Percentiles rank a stretch among this genome's conserved stretches.
Evolutionary conservation across 2,329 filamentous ascomycete species (phyloP).

Genomic region (Neophaeococcomyces aloes): DNA sequence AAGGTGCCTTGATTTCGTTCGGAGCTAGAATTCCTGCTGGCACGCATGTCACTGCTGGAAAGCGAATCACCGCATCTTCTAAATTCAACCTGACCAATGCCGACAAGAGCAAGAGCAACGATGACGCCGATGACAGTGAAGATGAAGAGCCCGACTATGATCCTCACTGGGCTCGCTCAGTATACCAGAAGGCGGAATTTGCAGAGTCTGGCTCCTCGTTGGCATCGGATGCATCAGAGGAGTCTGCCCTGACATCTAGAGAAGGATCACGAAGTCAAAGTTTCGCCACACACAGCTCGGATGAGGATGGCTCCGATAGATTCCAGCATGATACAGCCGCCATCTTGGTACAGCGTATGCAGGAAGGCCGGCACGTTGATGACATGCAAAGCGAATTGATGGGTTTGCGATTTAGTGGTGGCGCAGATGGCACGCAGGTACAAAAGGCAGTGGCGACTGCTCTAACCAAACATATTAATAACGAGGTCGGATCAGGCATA

Average conservation of each 20-base stretch:
- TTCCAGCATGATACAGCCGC: conserved; percentile 84
- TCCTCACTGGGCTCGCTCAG: conserved; percentile 41
- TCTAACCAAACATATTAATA: conserved; percentile 69
- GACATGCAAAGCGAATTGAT: conserved; percentile 92
- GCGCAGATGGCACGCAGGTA: conserved; percentile 82
- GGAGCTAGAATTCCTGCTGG: conserved; percentile 47
- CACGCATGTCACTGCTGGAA: conserved; percentile 20
- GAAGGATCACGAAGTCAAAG: conserved; percentile 54
- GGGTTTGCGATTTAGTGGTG: conserved; percentile 78
- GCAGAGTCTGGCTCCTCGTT: conserved; percentile 54
- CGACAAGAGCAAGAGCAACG: conserved; percentile 41
- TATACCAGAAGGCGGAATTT: conserved; percentile 42
- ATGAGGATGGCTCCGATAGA: conserved; percentile 44
- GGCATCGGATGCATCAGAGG: conserved; percentile 44
- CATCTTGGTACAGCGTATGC: conserved; percentile 76
- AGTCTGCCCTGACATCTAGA: conserved; percentile 22
- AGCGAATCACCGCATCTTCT: conserved; percentile 13
- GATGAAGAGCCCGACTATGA: conserved; percentile 51
- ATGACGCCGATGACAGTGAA: conserved; percentile 46
- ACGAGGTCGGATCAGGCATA: conserved; percentile 51
- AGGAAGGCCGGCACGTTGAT: conserved; percentile 59
- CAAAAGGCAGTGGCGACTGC: conserved; percentile 75
- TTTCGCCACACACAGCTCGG: conserved; percentile 62
- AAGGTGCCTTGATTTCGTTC: conserved; percentile 70
- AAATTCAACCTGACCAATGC: conserved; percentile 25